phyloP scores from a whole-genome alignment of 2,329 filamentous ascomycete genomes.

The Gaeumannomyces tritici region DNA sequence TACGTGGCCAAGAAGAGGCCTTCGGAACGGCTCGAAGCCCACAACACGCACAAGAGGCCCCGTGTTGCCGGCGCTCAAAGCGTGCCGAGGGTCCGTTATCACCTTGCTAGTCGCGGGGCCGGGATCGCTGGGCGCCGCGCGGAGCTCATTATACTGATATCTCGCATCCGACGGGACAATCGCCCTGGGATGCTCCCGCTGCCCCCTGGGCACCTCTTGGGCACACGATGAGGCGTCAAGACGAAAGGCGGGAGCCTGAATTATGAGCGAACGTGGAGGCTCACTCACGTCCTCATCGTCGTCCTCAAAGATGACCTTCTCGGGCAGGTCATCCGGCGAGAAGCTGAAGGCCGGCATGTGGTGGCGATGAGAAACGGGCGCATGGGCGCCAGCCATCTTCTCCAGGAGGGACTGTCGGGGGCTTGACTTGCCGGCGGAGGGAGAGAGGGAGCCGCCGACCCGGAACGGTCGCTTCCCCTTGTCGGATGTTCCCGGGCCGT shows the following conservation, averaged over 20 bases:
- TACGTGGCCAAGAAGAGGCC: background rate
- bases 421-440: background rate
- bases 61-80: background rate
- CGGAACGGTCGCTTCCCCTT: background rate
- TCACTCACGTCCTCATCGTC: background rate
- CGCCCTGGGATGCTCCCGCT: background rate
- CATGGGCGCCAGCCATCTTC: background rate
- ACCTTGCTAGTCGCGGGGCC: too few relatives aligned
- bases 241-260: background rate
- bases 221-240: background rate
- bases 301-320: background rate
- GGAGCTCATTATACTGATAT: too few relatives aligned
- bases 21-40: background rate
- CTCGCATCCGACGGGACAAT: too few relatives aligned
- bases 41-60: background rate
- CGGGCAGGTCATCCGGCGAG: background rate
- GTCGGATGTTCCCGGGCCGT: background rate
- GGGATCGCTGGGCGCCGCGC: background rate
- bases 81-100: background rate
- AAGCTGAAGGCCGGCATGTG: background rate
- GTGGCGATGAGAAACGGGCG: background rate
- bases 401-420: background rate
- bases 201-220: background rate
- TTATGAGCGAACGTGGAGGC: background rate
- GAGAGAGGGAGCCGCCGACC: background rate